Evolutionary conservation across 2,329 filamentous ascomycete species (phyloP), one percentile per base, ranked within the genome.

Genomic region (Apiospora koreana): DNA sequence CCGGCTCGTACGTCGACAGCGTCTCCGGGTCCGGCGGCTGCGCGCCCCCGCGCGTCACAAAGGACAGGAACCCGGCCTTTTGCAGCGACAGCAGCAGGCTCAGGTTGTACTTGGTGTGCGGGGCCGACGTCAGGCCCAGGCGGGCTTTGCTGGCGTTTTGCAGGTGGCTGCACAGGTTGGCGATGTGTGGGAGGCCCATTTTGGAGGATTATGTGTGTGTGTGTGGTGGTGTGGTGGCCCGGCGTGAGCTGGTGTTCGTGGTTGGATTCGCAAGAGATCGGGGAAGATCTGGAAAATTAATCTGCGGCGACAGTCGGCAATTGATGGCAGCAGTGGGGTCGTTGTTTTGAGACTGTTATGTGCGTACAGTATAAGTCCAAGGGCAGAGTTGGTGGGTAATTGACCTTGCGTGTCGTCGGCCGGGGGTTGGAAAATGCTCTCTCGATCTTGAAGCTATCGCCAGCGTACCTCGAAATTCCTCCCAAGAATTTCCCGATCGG

Each of bases 111-210:
- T 95, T 95, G 67, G 89, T 91, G 83, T 92, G 91, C 64, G 92
- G 90, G 73, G 97, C 88, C 9, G 94, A 97, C 42, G 95, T 97
- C 67, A 97, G 86, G 75, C 92, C 93, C 0, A 98, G 89, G 1
- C 92, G 91, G n/a, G 93, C 94, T 77, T 91, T 91, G 70, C 92
- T 92, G 75, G 93, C 93, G 85, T 98, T 98, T 81, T 96, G 93
- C 70, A 98, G 87, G 84, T 97, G 94, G 75, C 94, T 94, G 87
- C 93, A 97, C 83, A 95, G 90, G 85, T 95, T 86, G 76, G 90
- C 87, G 74, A 97, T 88, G 82, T 92, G 89, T 79, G 88, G 85
- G 82, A 97, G 88, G 77, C 90, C 92, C 91, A 93, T 93, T 65
- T 77, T 83, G 71, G 35, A 35, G 35, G 35, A 4, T 46, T 21